Evolutionary conservation across 345 rosid species (phyloP), one percentile per base, ranked within the genome.

Genomic region (Arabis hirsuta): DNA sequence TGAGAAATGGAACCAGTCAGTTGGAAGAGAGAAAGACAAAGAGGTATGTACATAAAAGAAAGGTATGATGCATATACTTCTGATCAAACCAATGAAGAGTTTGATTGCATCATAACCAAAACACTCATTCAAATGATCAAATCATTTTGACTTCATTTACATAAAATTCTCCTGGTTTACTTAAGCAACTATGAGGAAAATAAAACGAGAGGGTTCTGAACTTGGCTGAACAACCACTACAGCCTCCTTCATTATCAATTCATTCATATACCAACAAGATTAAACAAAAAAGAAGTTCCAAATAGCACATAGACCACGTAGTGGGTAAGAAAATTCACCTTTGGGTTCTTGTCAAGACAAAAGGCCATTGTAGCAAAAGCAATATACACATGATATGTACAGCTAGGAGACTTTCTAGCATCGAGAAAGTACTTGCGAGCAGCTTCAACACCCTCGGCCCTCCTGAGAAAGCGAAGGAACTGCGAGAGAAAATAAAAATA

Each of bases 341-440:
- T 91, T 66, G 96, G 87, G 78, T 91, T 87, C 82, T 94, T 94
- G 87, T 91, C 90, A 55, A 86, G 88, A 82, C 97, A 91, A 79
- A 89, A 88, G 19, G 88, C 96, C 90, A 94, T 86, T 67, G 79
- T 83, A 22, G 96, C 97, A 82, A 88, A 91, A 32, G 98, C 97
- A 72, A 94, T 91, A 74, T 84, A 94, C 67, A 94, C 93, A 78
- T 94, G 98, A 74, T 89, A 88, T 16, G 96, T 81, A 78, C 90
- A 94, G 76, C 78, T 80, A 32, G 93, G 91, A 69, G 92, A 91
- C 80, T 94, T 91, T 69, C 85, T 86, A 62, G 91, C 88, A 62
- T 91, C 98, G 62, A 91, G 71, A 73, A 94, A 94, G 78, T 91
- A 91, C 85, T 94, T 94, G 64, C 96, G 96, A 69, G 97, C 96